phyloP scores from a whole-genome alignment of 73 alveolate genomes.

The Tetrahymena elliotti region DNA sequence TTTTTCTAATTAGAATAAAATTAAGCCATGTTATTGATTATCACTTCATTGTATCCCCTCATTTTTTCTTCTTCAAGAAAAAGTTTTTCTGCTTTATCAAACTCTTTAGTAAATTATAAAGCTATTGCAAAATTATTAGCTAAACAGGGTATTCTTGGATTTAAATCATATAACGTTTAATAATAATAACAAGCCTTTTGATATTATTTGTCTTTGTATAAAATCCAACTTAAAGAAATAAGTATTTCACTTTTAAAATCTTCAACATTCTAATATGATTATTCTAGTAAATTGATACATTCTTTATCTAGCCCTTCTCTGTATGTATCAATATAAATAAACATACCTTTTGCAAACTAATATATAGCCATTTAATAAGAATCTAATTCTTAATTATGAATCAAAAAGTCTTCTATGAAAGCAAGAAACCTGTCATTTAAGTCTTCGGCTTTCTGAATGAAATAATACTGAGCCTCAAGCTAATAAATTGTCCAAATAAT shows the following conservation, averaged over 20 bases:
- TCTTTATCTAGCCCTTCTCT: not conserved
- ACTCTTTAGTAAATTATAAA: not conserved
- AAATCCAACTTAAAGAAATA: not conserved
- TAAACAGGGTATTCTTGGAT: not conserved
- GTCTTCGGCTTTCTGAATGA: not conserved
- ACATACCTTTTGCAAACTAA: not conserved
- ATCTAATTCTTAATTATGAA: not conserved
- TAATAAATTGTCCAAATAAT: not conserved
- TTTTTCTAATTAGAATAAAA: not conserved
- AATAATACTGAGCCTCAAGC: not conserved
- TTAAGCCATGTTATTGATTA: not conserved
- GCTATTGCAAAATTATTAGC: not conserved
- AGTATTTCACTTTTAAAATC: not conserved
- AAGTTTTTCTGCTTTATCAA: not conserved
- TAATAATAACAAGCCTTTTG: not conserved
- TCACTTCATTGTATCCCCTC: not conserved
- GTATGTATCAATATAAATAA: not conserved
- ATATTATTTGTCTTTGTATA: not conserved
- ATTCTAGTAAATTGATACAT: not conserved
- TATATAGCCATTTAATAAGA: not conserved
- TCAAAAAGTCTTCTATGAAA: not conserved
- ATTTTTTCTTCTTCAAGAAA: not conserved
- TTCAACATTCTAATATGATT: not conserved
- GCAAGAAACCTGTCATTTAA: not conserved
- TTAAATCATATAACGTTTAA: not conserved